phyloP scores from a whole-genome alignment of 495 filamentous ascomycete genomes.

The Antarctomyces pellizariae region DNA sequence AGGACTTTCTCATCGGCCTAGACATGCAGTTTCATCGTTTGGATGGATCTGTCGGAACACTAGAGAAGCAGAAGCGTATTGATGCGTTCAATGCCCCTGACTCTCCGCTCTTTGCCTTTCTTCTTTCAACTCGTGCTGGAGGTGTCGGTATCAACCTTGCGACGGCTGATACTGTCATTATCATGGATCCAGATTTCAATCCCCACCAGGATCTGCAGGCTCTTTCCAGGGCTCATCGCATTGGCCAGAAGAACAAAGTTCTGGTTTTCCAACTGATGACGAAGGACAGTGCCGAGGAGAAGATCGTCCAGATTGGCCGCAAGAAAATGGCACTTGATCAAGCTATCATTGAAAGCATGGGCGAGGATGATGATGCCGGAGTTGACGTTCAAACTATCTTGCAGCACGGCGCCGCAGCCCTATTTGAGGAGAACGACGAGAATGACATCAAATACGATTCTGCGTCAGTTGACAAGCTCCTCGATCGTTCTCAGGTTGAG shows the following conservation, averaged over 20 bases:
- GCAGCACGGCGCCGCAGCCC: constrained; percentile 60
- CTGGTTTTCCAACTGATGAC: constrained; percentile 88
- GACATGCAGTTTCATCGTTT: constrained; percentile 51
- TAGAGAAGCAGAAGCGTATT: constrained; percentile 84
- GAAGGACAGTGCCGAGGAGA: constrained; percentile 71
- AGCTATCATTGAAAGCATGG: constrained; percentile 77
- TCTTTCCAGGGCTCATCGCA: constrained; percentile 77
- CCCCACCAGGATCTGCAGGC: constrained; percentile 96
- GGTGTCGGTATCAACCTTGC: constrained; percentile 96
- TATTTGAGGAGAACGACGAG: constrained; percentile 57
- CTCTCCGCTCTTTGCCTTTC: constrained; percentile 66
- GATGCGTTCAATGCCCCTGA: constrained; percentile 77
- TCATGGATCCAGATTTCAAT: constrained; percentile 95
- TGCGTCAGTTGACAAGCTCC: constrained; percentile 58
- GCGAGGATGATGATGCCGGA: constrained; percentile 44
- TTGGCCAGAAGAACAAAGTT: constrained; percentile 89
- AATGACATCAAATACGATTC: constrained; percentile 55
- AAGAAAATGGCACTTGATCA: constrained; percentile 91
- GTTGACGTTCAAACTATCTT: constrained; percentile 74
- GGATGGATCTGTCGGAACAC: constrained; percentile 54
- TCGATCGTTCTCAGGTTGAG: constrained; percentile 68
- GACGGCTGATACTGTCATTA: constrained; percentile 93
- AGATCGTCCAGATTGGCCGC: constrained; percentile 86
- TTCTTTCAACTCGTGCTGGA: constrained; percentile 81
- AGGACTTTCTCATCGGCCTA: constrained; percentile 67